Evolutionary conservation across 306 rosid genomes (phyloP).

Genomic region (Psophocarpus tetragonolobus): DNA sequence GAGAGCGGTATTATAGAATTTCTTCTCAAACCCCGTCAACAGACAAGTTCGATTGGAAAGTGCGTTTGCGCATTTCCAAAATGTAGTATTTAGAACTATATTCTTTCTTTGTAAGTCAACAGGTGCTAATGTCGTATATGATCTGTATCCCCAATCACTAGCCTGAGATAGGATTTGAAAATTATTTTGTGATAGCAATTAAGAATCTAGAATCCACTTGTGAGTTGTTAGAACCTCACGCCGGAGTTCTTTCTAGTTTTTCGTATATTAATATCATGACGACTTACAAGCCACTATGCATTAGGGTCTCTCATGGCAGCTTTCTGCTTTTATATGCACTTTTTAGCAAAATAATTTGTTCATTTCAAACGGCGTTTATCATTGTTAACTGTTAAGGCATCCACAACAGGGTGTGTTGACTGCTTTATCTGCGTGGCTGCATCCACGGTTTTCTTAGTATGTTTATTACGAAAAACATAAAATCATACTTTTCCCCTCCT

Average conservation of each 20-base stretch:
- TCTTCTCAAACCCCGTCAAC: constrained; percentile 43
- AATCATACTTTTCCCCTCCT: not conserved
- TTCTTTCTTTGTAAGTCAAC: constrained; percentile 58
- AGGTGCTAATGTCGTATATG: constrained; percentile 41
- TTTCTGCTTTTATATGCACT: not conserved
- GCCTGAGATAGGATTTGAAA: constrained; percentile 15
- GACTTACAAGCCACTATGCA: not conserved
- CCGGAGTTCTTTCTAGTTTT: not conserved
- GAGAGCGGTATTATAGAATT: constrained; percentile 43
- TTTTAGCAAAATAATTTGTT: not conserved
- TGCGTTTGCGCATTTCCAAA: constrained; percentile 49
- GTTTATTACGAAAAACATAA: not conserved
- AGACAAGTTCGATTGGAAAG: constrained; percentile 44
- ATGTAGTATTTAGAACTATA: constrained; percentile 59
- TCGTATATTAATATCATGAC: not conserved
- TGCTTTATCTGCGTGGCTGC: not conserved
- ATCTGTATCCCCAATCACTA: constrained; percentile 36
- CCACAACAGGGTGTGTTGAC: not conserved
- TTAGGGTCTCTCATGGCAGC: not conserved
- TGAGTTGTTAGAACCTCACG: constrained; percentile 14
- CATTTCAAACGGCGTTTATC: not conserved
- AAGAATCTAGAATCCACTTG: constrained; percentile 33
- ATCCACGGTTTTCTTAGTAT: not conserved
- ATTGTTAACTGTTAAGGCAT: not conserved
- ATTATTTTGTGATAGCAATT: constrained; percentile 1